A percentile compares a stretch with the other conserved stretches of the same genome.
Evolutionary conservation across 1,284 basidiomycete species (phyloP).

Genomic region (Ustilago cynodontis): DNA sequence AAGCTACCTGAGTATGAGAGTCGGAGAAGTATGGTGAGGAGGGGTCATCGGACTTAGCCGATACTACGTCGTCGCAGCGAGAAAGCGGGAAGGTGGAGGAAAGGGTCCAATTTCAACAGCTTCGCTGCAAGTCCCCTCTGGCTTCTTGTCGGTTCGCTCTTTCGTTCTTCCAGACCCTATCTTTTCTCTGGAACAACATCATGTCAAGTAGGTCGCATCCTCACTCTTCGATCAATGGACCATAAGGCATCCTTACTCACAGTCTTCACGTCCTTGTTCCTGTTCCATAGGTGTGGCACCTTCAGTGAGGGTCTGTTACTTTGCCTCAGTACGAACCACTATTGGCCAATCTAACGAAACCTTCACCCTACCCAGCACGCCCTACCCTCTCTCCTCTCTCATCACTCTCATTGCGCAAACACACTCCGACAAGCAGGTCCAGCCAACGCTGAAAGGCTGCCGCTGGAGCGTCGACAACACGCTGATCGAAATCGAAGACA

Average conservation of each 20-base stretch:
- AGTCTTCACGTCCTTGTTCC: background rate
- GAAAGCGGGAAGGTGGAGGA: background rate
- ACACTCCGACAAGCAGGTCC: constrained; percentile 4
- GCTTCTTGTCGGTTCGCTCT: background rate
- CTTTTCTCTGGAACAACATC: background rate
- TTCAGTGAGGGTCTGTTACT: constrained; percentile 36
- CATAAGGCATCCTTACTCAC: background rate
- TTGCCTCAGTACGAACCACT: constrained; percentile 44
- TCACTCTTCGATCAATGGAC: background rate
- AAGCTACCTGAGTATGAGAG: too few species aligned
- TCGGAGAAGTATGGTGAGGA: background rate
- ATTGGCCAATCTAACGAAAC: constrained; percentile 29
- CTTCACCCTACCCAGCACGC: constrained; percentile 21
- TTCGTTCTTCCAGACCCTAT: background rate
- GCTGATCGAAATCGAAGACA: constrained; percentile 78
- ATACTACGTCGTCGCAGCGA: background rate
- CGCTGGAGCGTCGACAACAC: constrained; percentile 79
- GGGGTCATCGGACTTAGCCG: constrained; percentile 12
- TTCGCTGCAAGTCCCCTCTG: constrained; percentile 8
- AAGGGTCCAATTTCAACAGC: constrained; percentile 3
- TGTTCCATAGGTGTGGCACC: background rate
- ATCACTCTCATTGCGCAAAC: constrained; percentile 72
- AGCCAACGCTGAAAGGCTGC: constrained; percentile 14
- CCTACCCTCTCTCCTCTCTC: constrained; percentile 75
- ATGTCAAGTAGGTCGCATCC: constrained; percentile 25